phyloP scores from a whole-genome alignment of 2,329 filamentous ascomycete genomes.

The Catunica adiposa region DNA sequence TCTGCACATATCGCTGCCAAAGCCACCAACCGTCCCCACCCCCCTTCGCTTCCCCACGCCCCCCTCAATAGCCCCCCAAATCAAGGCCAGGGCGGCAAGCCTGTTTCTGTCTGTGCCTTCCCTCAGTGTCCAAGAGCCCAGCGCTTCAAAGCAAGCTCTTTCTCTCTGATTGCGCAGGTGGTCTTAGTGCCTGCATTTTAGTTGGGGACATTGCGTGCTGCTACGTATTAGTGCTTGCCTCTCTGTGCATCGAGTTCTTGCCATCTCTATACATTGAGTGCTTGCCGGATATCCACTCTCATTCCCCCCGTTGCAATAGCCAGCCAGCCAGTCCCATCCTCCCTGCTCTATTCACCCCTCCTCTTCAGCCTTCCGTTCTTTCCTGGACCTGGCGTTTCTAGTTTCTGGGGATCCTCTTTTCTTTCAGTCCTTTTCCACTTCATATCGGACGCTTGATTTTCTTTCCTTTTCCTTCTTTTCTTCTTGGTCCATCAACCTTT shows the following conservation, averaged over 20 bases:
- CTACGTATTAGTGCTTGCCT: not conserved
- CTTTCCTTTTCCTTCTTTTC: conserved; percentile 3
- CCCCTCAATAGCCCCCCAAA: not conserved
- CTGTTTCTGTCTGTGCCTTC: conserved; percentile 1
- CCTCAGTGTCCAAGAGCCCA: no score
- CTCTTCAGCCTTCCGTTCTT: not conserved
- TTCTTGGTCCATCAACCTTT: conserved; percentile 8
- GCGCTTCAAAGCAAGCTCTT: not conserved
- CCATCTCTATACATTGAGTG: not conserved
- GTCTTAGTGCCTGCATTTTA: no score
- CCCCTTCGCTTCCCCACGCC: not conserved
- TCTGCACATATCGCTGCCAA: not conserved
- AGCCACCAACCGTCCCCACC: not conserved
- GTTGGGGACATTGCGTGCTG: no score
- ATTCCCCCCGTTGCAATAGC: no score
- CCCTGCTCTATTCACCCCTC: not conserved
- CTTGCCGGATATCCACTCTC: not conserved
- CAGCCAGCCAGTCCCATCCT: no score
- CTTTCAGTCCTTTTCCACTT: not conserved
- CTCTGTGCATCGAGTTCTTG: not conserved
- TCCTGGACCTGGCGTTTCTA: not conserved
- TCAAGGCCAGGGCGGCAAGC: not conserved
- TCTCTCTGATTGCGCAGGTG: not conserved
- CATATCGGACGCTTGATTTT: not conserved
- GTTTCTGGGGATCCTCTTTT: not conserved